A percentile compares a stretch with the other conserved stretches of the same genome.
Evolutionary conservation across 2,329 filamentous ascomycete species (phyloP).

Genomic region (Akanthomyces dipterigenus): DNA sequence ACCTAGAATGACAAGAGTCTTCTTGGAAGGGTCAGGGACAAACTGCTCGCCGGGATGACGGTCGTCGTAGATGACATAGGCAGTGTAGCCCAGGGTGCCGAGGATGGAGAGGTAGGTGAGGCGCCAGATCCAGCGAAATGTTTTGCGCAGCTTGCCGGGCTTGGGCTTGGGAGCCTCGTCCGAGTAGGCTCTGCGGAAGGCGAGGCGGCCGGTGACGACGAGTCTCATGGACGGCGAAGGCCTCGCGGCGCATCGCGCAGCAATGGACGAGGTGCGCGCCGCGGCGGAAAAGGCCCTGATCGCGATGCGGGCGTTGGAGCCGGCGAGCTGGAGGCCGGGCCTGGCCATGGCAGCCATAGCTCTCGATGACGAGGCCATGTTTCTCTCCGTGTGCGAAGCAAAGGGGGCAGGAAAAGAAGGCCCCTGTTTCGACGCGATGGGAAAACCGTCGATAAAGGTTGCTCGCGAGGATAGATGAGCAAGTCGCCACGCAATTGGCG

Average conservation of each 20-base stretch:
- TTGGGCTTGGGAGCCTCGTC: slow-evolving; percentile 45
- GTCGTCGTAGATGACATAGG: slow-evolving; percentile 76
- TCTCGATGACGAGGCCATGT: slow-evolving; percentile 41
- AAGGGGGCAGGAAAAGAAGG: background rate
- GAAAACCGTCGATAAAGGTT: background rate
- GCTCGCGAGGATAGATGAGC: background rate
- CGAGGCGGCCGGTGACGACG: slow-evolving; percentile 29
- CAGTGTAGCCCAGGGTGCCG: slow-evolving; percentile 62
- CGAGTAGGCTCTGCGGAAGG: slow-evolving; percentile 42
- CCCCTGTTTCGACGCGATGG: slow-evolving; percentile 14
- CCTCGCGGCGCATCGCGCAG: slow-evolving; percentile 17
- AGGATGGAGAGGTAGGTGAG: slow-evolving; percentile 69
- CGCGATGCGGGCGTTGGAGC: slow-evolving; percentile 22
- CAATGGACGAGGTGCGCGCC: slow-evolving; percentile 15
- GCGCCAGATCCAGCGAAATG: slow-evolving; percentile 77
- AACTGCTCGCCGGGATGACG: slow-evolving; percentile 76
- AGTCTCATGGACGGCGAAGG: slow-evolving; percentile 30
- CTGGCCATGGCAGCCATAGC: slow-evolving; percentile 32
- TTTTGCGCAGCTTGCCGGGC: slow-evolving; percentile 55
- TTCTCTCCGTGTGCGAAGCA: slow-evolving; percentile 9
- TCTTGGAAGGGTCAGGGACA: slow-evolving; percentile 79
- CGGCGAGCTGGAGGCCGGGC: slow-evolving; percentile 23
- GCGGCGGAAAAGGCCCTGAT: slow-evolving; percentile 28
- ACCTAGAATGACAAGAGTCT: slow-evolving; percentile 95
- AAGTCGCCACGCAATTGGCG: slow-evolving; percentile 2